Conservation (phyloP, 768 basidiomycete species). For the Lentinula aciculospora region DNA sequence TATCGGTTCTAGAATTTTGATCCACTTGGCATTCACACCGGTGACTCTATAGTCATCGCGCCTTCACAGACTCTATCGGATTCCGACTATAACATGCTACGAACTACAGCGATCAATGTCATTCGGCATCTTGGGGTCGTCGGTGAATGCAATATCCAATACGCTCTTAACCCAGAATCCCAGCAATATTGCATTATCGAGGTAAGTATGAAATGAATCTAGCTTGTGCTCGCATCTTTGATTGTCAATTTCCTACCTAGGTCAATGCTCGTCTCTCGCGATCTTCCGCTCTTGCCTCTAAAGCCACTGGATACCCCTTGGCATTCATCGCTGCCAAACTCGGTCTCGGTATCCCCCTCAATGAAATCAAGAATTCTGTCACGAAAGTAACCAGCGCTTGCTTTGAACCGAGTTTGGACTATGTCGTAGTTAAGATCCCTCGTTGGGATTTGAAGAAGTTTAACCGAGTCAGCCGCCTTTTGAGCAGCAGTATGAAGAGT, state of each 20-base stretch:
- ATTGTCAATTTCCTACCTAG: slow-evolving; percentile 19
- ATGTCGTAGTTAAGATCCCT: slow-evolving; percentile 97
- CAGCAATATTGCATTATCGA: slow-evolving; percentile 99
- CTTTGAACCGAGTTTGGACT: slow-evolving; percentile 97
- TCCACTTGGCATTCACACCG: slow-evolving; percentile 96
- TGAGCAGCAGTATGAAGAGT: slow-evolving; percentile 98
- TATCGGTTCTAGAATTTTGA: slow-evolving; percentile 80
- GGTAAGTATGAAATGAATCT: slow-evolving; percentile 30
- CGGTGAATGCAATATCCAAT: slow-evolving; percentile 99
- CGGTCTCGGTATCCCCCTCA: slow-evolving; percentile 93
- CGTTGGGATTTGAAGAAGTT: slow-evolving; percentile 99
- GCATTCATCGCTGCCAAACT: slow-evolving; percentile 99
- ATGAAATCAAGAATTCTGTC: slow-evolving; percentile 97
- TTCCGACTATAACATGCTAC: slow-evolving; percentile 98
- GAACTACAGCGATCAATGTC: slow-evolving; percentile 96
- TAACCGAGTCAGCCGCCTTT: slow-evolving; percentile 80
- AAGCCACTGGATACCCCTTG: slow-evolving; percentile 96
- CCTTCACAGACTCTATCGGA: slow-evolving; percentile 99
- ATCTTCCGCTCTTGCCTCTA: slow-evolving; percentile 96
- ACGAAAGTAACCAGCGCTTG: slow-evolving; percentile 96
- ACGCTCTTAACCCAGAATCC: slow-evolving; percentile 91
- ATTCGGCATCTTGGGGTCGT: slow-evolving; percentile 97
- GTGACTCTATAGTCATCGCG: slow-evolving; percentile 97
- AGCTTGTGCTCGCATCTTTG: neutral
- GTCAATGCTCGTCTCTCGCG: slow-evolving; percentile 98